Evolutionary conservation across 345 rosid genomes (phyloP).

Genomic region (Cardiospermum halicacabum): DNA sequence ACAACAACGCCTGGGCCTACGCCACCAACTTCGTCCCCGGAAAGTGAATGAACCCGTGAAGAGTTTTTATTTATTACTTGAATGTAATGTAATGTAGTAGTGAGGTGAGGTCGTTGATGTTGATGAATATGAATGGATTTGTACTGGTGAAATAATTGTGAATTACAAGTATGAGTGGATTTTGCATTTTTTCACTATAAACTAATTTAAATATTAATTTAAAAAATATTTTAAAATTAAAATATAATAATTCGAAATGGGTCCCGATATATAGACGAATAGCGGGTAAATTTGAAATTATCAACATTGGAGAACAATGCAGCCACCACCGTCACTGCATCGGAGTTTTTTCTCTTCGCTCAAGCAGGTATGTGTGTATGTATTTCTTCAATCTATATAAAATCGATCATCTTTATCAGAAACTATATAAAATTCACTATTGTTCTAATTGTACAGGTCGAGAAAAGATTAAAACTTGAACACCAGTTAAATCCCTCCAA

Average conservation of each 20-base stretch:
- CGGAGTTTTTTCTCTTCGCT: slow-evolving; percentile 45
- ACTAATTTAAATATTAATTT: too few relatives aligned
- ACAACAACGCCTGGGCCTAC: slow-evolving; percentile 87
- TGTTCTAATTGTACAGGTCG: slow-evolving; percentile 25
- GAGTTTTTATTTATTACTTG: background rate
- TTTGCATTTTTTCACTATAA: too few relatives aligned
- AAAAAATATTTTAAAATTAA: too few relatives aligned
- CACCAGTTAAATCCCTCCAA: slow-evolving; percentile 4
- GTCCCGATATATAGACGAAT: too few relatives aligned
- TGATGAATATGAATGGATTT: background rate
- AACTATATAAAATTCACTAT: background rate
- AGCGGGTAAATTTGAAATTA: too few relatives aligned
- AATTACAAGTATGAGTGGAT: background rate
- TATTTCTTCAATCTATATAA: background rate
- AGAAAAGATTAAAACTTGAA: slow-evolving; percentile 44
- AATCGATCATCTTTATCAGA: background rate
- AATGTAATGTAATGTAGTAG: too few relatives aligned
- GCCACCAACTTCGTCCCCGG: slow-evolving; percentile 93
- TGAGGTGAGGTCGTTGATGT: too few relatives aligned
- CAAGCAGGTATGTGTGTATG: slow-evolving; percentile 24
- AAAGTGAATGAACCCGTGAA: slow-evolving; percentile 36
- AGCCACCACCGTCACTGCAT: slow-evolving; percentile 27
- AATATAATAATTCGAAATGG: too few relatives aligned
- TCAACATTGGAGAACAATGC: too few relatives aligned
- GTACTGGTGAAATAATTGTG: background rate